Conservation (phyloP, 225 moss, liverwort and hornwort genomes). For the Neckera pumila region DNA sequence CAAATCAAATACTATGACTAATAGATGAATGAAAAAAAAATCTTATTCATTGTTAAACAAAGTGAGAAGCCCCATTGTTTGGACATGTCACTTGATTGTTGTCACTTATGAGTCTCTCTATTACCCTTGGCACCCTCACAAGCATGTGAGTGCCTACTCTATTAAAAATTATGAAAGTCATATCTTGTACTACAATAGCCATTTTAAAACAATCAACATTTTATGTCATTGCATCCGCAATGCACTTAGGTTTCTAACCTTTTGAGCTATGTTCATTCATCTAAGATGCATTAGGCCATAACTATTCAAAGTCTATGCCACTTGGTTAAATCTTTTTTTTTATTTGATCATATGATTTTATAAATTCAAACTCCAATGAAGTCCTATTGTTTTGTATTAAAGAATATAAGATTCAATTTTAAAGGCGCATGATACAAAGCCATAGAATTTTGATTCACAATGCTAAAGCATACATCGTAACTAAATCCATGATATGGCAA, state of each 20-base stretch:
- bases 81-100: not conserved
- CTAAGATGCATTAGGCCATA: not conserved
- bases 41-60: too few species aligned
- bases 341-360: not conserved
- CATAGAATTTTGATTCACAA: not conserved
- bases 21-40: not conserved
- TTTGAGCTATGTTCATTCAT: not conserved
- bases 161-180: not conserved
- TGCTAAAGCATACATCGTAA: not conserved
- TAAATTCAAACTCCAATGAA: not conserved
- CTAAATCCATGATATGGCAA: not conserved
- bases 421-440: too few species aligned
- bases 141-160: fast-evolving
- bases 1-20: too few species aligned
- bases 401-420: not conserved
- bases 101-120: fast-evolving
- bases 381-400: not conserved
- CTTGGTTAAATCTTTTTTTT: not conserved
- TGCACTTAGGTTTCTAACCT: not conserved
- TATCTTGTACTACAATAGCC: not conserved
- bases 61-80: fast-evolving
- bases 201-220: not conserved
- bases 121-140: not conserved
- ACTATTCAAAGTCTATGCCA: too few species aligned
- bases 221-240: not conserved